These are phyloP conservation scores for Bauhinia variegata DNA, from an alignment of 306 rosid species.

Conservation along the genomic window DNA sequence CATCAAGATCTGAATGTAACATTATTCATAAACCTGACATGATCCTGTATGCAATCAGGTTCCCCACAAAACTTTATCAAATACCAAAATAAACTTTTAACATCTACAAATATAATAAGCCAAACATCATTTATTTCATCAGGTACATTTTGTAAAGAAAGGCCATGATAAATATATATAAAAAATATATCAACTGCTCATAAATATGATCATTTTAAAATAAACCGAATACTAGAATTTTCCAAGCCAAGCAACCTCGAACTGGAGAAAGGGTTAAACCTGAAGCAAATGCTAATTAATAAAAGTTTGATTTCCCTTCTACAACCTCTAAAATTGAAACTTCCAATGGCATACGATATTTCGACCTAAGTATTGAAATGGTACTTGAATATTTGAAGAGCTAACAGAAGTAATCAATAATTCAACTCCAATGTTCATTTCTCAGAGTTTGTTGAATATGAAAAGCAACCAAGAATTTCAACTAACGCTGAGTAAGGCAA, in stretches of 20 bases:
- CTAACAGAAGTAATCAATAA: constrained; percentile 18
- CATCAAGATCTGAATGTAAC: neutral
- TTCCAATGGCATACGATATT: neutral
- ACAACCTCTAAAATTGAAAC: constrained; percentile 12
- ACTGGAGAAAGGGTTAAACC: constrained; percentile 11
- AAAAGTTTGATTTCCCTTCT: constrained; percentile 19
- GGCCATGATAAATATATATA: constrained; percentile 12
- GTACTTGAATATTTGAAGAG: constrained; percentile 12
- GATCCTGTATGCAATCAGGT: neutral
- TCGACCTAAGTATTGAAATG: constrained; percentile 10
- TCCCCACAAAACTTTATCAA: neutral
- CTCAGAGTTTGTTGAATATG: constrained; percentile 21
- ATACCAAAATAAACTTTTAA: neutral
- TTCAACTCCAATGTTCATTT: neutral
- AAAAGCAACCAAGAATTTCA: constrained; percentile 25
- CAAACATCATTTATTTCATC: neutral
- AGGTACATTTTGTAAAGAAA: neutral
- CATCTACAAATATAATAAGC: neutral
- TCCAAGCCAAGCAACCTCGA: constrained; percentile 26
- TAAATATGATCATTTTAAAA: constrained; percentile 14
- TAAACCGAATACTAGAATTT: constrained; percentile 4
- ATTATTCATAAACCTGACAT: neutral
- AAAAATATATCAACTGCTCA: constrained; percentile 8
- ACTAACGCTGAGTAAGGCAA: constrained; percentile 4
- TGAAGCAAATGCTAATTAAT: constrained; percentile 3